Percentiles rank a stretch among this genome's conserved stretches.
Conservation (phyloP, 129 eudicot genomes). For the Calendula officinalis region DNA sequence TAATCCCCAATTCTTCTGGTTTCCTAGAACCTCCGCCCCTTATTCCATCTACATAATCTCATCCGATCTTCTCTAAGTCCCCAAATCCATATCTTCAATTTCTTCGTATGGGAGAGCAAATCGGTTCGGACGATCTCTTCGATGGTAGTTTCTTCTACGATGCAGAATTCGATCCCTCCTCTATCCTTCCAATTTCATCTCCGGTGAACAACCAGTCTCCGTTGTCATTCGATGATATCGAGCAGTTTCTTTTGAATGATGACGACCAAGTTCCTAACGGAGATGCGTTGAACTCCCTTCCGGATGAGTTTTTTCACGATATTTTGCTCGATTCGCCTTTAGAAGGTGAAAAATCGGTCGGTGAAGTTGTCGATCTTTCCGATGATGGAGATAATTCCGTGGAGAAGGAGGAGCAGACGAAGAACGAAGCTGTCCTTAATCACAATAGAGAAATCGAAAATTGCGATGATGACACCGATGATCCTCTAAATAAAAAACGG, state of each 20-base stretch:
- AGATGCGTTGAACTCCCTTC: constrained; percentile 3
- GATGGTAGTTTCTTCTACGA: not conserved
- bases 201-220: constrained; percentile 22
- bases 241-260: constrained; percentile 50
- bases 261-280: constrained; percentile 15
- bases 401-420: constrained; percentile 14
- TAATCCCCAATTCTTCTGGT: not conserved
- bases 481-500: constrained; percentile 59
- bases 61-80: not conserved
- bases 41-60: not conserved
- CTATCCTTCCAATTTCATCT: constrained; percentile 21
- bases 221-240: constrained; percentile 46
- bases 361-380: constrained; percentile 35
- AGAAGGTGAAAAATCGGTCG: constrained; percentile 28
- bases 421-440: not conserved
- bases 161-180: constrained; percentile 1
- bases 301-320: constrained; percentile 27
- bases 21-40: constrained; percentile 27
- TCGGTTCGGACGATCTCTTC: constrained; percentile 38
- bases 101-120: constrained; percentile 22
- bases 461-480: constrained; percentile 16
- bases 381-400: constrained; percentile 10
- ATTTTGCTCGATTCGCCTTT: constrained; percentile 46
- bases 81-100: not conserved
- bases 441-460: constrained; percentile 13